Conservation (phyloP, 805 yeast genomes). For the Hanseniaspora thailandica region DNA sequence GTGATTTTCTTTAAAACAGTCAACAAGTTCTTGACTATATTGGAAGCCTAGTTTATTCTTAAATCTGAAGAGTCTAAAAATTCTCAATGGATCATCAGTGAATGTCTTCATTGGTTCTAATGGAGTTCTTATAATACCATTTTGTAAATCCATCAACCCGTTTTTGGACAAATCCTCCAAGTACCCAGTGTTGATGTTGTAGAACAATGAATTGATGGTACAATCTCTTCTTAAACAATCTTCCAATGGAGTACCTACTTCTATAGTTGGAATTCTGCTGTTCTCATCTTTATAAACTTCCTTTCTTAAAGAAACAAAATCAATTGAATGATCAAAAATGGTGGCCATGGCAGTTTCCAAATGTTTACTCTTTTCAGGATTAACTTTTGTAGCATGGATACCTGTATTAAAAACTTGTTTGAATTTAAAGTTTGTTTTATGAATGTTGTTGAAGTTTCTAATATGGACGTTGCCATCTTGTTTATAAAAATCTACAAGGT, state of each 20-base stretch:
- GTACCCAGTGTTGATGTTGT: slow-evolving; percentile 52
- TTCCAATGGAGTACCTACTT: slow-evolving; percentile 79
- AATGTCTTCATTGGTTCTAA: slow-evolving; percentile 69
- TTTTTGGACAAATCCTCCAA: slow-evolving; percentile 76
- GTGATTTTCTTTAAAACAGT: slow-evolving; percentile 46
- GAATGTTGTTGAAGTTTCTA: background rate
- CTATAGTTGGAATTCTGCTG: slow-evolving; percentile 63
- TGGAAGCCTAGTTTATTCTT: slow-evolving; percentile 64
- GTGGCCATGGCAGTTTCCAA: slow-evolving; percentile 92
- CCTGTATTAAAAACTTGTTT: slow-evolving; percentile 23
- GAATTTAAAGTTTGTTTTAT: background rate
- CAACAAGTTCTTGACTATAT: slow-evolving; percentile 36
- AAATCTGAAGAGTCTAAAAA: slow-evolving; percentile 73
- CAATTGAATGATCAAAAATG: slow-evolving; percentile 72
- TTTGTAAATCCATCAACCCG: slow-evolving; percentile 61
- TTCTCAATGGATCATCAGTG: slow-evolving; percentile 86
- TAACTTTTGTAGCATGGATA: slow-evolving; percentile 73
- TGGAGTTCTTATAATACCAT: slow-evolving; percentile 77
- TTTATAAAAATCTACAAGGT: slow-evolving; percentile 18
- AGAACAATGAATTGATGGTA: slow-evolving; percentile 83
- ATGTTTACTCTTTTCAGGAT: slow-evolving; percentile 94
- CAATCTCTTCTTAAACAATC: slow-evolving; percentile 94
- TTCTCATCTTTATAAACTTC: slow-evolving; percentile 68
- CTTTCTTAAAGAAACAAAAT: slow-evolving; percentile 80
- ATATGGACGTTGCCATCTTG: slow-evolving; percentile 17